phyloP scores from a whole-genome alignment of 148 eudicot species.

The Camellia sinensis region DNA sequence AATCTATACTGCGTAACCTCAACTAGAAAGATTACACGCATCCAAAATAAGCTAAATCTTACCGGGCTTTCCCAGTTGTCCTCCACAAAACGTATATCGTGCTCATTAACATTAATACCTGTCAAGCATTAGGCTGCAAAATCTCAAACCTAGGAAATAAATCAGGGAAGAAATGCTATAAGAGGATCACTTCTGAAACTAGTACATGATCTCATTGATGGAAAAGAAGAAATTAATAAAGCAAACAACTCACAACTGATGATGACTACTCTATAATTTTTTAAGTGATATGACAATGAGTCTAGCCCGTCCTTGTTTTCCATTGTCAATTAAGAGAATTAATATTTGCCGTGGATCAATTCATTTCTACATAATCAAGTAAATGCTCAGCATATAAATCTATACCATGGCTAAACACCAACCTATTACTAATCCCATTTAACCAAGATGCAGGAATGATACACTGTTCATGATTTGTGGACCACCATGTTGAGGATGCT shows the following conservation, averaged over 20 bases:
- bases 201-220: not conserved
- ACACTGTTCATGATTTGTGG: not conserved
- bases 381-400: not conserved
- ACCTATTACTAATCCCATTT: not conserved
- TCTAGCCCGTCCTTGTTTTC: not conserved
- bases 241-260: not conserved
- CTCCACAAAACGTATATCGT: conserved; percentile 99
- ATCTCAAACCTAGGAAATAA: not conserved
- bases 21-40: not conserved
- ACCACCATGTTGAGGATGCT: not conserved
- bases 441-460: not conserved
- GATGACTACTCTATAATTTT: not conserved
- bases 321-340: not conserved
- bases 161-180: not conserved
- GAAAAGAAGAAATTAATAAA: conserved; percentile 8
- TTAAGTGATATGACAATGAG: not conserved
- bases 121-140: conserved; percentile 24
- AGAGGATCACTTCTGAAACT: not conserved
- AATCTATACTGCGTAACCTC: not conserved
- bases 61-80: conserved; percentile 99
- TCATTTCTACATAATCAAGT: not conserved
- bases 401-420: not conserved
- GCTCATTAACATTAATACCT: conserved; percentile 93
- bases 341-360: not conserved
- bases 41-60: conserved; percentile 23